A percentile compares a stretch with the other conserved stretches of the same genome.
These are phyloP conservation scores for Yamadazyma scolyti DNA, from an alignment of 805 yeast species.

Conservation along the genomic window DNA sequence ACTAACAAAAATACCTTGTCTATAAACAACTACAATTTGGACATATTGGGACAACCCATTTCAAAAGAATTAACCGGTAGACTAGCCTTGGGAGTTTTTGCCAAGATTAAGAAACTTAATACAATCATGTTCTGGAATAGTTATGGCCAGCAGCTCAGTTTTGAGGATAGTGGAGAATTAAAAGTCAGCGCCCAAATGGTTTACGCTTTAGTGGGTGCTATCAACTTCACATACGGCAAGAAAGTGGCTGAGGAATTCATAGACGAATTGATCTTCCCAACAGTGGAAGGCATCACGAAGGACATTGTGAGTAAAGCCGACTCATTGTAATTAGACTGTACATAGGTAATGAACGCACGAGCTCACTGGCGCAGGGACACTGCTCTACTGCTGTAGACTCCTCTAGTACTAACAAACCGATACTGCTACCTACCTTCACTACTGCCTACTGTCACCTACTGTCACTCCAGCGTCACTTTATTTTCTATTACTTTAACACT, in stretches of 20 bases:
- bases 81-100: slow-evolving; percentile 47
- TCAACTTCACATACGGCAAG: slow-evolving; percentile 60
- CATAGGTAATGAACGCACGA: slow-evolving; percentile 43
- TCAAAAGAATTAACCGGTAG: slow-evolving; percentile 53
- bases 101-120: slow-evolving; percentile 46
- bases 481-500: too few relatives aligned
- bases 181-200: slow-evolving; percentile 52
- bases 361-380: too few relatives aligned
- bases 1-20: slow-evolving; percentile 27
- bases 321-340: slow-evolving; percentile 49
- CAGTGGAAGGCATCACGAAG: slow-evolving; percentile 33
- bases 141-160: slow-evolving; percentile 41
- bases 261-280: slow-evolving; percentile 44
- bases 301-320: too few relatives aligned
- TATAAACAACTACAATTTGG: slow-evolving; percentile 51
- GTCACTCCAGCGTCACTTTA: too few relatives aligned
- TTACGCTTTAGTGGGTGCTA: slow-evolving; percentile 66
- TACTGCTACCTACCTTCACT: too few relatives aligned
- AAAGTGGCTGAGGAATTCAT: slow-evolving; percentile 55
- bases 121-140: slow-evolving; percentile 65
- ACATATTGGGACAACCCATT: slow-evolving; percentile 54
- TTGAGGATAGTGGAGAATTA: slow-evolving; percentile 53
- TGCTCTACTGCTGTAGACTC: too few relatives aligned
- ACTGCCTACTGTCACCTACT: too few relatives aligned
- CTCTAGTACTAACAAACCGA: too few relatives aligned